Conservation (phyloP, 1,139 yeast genomes). For the Yamadazyma songkhlaensis region DNA sequence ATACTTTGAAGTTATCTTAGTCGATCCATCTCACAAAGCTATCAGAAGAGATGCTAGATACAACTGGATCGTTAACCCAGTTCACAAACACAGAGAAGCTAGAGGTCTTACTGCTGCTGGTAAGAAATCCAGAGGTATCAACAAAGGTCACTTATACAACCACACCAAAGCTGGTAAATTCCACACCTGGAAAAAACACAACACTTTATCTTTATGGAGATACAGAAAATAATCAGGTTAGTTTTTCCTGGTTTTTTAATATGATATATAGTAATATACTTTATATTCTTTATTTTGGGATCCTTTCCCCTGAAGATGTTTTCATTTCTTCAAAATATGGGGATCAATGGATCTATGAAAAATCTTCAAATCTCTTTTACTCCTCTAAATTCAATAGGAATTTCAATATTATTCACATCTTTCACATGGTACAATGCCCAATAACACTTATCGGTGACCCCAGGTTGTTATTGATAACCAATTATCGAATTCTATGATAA, state of each 20-base stretch:
- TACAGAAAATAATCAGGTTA: constrained; percentile 77
- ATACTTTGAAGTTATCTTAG: constrained; percentile 95
- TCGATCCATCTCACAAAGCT: constrained; percentile 98
- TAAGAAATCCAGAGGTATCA: constrained; percentile 99
- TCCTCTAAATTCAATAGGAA: too few species aligned
- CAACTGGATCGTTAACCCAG: constrained; percentile 99
- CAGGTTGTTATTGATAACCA: too few species aligned
- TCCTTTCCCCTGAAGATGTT: too few species aligned
- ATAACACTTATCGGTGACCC: too few species aligned
- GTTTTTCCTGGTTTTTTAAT: constrained; percentile 1
- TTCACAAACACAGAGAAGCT: constrained; percentile 99
- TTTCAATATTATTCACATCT: too few species aligned
- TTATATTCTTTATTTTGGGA: too few species aligned
- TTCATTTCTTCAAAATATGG: too few species aligned
- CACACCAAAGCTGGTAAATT: constrained; percentile 98
- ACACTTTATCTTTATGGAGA: constrained; percentile 99
- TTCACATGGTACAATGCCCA: too few species aligned
- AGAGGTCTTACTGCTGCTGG: constrained; percentile 99
- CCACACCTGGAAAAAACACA: constrained; percentile 99
- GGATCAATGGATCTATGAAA: too few species aligned
- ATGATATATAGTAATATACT: neutral
- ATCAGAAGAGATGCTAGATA: constrained; percentile 98
- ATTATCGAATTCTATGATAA: too few species aligned
- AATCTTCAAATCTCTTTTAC: too few species aligned
- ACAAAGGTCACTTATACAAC: constrained; percentile 99